Base-by-base conservation (phyloP, 1,139 yeast genomes). In the Saccharomycopsis hybrid region DNA sequence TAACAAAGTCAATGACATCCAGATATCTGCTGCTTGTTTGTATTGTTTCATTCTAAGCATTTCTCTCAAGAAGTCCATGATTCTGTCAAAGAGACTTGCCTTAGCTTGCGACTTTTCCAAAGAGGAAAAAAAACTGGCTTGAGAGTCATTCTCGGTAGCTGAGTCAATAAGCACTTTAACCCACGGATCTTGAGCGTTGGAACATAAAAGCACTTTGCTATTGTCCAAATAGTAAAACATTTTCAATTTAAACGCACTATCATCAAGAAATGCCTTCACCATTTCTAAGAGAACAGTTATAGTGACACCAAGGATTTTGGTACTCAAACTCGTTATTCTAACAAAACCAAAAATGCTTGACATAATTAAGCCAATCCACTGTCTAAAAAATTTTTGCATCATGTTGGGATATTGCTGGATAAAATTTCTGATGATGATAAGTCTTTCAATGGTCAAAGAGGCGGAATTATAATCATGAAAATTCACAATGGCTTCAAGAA, bases 321-420 rank as follows among this genome's bases (percentile, higher is more conserved):
- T 28, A 24, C 42, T 44, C 7, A 39, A 2, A 29, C 32, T 49
- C 5, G 39, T 13, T 8, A 13, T 37, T 13, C 24, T 8, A 4
- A 51, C 29, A 24, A 48, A 8, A 7, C 45, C 31, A 11, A 18
- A 29, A 27, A 9, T 18, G n/a, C 45, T 11, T 18, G 18, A 18
- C 18, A 18, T 18, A 18, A 18, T 18, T 18, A 18, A 18, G 18
- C 18, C 18, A 18, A 18, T 18, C 52, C 54, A 51, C 25, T 9
- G 42, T 9, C 18, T 35, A 27, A 46, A 45, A 18, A 33, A 29
- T 24, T 48, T 51, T 11, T 32, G 44, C 52, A 51, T 51, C 38
- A 41, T 39, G 2, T 27, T 24, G 4, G 49, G 51, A 42, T 45
- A 51, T 35, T 46, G 47, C 8, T 31, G 11, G 3, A 46, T 37